A percentile compares a stretch with the other conserved stretches of the same genome.
These are phyloP conservation scores for Prunus campanulata DNA, from an alignment of 306 rosid species.

Conservation along the genomic window DNA sequence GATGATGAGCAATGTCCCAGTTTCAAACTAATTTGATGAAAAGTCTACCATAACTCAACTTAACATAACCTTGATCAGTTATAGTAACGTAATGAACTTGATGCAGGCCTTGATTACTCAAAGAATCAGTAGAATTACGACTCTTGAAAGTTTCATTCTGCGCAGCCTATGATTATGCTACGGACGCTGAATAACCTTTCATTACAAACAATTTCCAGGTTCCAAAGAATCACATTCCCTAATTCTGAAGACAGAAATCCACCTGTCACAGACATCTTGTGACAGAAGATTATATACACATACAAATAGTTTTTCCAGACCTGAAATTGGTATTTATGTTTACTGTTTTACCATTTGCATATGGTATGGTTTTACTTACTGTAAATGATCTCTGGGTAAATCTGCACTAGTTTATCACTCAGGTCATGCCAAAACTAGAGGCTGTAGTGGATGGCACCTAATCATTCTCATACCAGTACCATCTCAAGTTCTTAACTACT, in stretches of 20 bases:
- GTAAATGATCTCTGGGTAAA: neutral
- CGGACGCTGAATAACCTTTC: no score
- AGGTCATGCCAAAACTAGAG: constrained; percentile 2
- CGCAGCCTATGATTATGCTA: neutral
- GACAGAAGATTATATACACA: neutral
- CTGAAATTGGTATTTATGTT: neutral
- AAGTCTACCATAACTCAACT: neutral
- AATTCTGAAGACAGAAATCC: neutral
- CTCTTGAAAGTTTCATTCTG: neutral
- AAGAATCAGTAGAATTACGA: neutral
- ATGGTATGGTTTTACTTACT: neutral
- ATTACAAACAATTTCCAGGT: neutral
- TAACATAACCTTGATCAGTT: neutral
- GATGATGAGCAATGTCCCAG: neutral
- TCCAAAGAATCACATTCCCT: neutral
- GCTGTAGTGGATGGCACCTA: neutral
- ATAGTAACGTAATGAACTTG: neutral
- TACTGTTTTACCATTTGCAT: neutral
- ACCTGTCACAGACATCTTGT: neutral
- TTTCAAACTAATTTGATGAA: neutral
- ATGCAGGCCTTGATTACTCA: neutral
- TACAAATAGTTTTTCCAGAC: neutral
- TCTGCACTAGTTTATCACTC: neutral
- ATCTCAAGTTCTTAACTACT: neutral
- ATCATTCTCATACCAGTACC: neutral